phyloP scores from a whole-genome alignment of 208 protist species.

The Trypanosoma scelopori region DNA sequence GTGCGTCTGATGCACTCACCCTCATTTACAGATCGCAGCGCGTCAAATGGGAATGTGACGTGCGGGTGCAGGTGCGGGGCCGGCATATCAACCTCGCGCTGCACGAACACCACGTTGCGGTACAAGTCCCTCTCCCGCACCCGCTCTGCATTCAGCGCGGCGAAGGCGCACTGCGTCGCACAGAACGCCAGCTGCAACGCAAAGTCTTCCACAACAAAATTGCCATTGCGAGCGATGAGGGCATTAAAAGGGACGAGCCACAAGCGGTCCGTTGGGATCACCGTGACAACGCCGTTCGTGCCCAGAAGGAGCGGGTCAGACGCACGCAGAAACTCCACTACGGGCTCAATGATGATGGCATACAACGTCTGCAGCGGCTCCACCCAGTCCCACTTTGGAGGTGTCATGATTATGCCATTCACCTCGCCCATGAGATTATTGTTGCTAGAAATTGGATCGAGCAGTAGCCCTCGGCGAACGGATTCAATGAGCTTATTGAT shows the following conservation, averaged over 20 bases:
- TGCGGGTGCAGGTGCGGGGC: slow-evolving; percentile 29
- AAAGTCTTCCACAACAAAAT: slow-evolving; percentile 82
- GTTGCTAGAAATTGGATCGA: slow-evolving; percentile 45
- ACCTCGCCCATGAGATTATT: neutral
- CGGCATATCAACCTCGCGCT: slow-evolving; percentile 38
- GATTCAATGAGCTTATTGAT: slow-evolving; percentile 48
- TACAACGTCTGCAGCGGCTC: slow-evolving; percentile 83
- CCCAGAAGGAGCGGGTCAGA: slow-evolving; percentile 55
- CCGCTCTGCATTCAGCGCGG: slow-evolving; percentile 52
- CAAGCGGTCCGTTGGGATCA: slow-evolving; percentile 75
- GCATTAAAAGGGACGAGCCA: slow-evolving; percentile 88
- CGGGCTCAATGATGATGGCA: slow-evolving; percentile 76
- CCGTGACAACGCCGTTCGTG: slow-evolving; percentile 66
- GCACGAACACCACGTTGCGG: slow-evolving; percentile 65
- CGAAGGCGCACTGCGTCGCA: slow-evolving; percentile 77
- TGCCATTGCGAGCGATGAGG: slow-evolving; percentile 68
- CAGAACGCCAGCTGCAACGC: slow-evolving; percentile 83
- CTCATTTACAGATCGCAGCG: slow-evolving; percentile 60
- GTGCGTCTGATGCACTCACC: slow-evolving; percentile 46
- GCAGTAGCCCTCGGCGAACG: slow-evolving; percentile 54
- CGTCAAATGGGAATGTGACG: slow-evolving; percentile 54
- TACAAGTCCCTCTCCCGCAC: slow-evolving; percentile 61
- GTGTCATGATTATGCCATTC: slow-evolving; percentile 56
- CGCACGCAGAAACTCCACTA: slow-evolving; percentile 79
- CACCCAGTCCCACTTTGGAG: slow-evolving; percentile 77